Percentiles rank a stretch among this genome's conserved stretches.
Conservation (phyloP, 2,329 filamentous ascomycete genomes). For the Endocalyx cinctus region DNA sequence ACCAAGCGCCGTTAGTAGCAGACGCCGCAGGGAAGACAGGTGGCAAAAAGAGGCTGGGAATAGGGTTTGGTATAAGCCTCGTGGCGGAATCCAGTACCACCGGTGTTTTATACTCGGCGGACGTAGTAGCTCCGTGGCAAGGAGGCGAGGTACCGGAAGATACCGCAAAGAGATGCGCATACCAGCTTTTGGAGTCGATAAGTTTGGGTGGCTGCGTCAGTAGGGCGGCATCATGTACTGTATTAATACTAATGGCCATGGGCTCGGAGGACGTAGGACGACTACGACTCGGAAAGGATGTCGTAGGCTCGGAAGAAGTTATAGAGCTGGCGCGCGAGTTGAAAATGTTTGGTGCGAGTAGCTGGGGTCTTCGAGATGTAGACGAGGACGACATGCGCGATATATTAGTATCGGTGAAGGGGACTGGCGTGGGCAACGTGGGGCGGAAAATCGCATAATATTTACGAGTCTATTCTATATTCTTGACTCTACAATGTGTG, state of each 20-base stretch:
- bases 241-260: constrained; percentile 94
- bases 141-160: constrained; percentile 88
- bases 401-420: constrained; percentile 86
- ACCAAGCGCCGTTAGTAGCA: constrained; percentile 55
- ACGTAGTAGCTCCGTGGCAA: constrained; percentile 67
- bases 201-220: constrained; percentile 78
- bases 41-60: constrained; percentile 64
- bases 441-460: constrained; percentile 81
- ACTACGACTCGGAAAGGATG: constrained; percentile 72
- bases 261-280: constrained; percentile 92
- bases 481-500: constrained; percentile 23
- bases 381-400: constrained; percentile 63
- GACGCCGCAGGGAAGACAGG: constrained; percentile 49
- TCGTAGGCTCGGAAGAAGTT: constrained; percentile 75
- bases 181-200: constrained; percentile 81
- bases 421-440: constrained; percentile 88
- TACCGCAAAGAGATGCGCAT: constrained; percentile 81
- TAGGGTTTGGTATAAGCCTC: constrained; percentile 86
- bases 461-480: constrained; percentile 19
- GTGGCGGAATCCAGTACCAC: constrained; percentile 85
- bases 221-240: constrained; percentile 63
- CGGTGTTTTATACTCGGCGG: constrained; percentile 82
- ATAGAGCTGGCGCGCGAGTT: constrained; percentile 80
- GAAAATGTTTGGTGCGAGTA: constrained; percentile 81
- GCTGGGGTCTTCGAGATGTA: constrained; percentile 82